Evolutionary conservation across 345 rosid genomes (phyloP), one percentile per base, ranked within the genome.

Genomic region (Acer campestre): DNA sequence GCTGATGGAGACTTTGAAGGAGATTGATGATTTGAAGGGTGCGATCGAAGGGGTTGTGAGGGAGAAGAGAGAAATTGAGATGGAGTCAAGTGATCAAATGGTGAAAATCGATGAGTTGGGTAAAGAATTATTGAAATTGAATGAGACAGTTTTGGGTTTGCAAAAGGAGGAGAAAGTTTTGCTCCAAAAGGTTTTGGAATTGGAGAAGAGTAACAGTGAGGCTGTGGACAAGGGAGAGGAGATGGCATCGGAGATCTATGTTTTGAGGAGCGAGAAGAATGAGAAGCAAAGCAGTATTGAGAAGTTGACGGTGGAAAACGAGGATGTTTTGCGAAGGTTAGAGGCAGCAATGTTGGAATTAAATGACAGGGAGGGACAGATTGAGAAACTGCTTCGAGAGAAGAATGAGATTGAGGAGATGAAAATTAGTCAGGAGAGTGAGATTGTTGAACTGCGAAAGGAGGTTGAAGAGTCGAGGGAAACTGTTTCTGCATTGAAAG

Each of bases 171-270:
- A 85, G 83, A 74, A 49, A 40, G 53, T 64, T 44, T 74, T 90
- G 88, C 65, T 51, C 18, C 76, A 7, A 22, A 75, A 80, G 72
- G 72, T 85, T 51, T 17, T 71, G 3, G 82, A 81, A 76, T 67
- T 93, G 89, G 92, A 90, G 82, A 91, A 84, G 82, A 78, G 79
- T 59, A 80, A 10, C 46, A 80, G 55, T 49, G 85, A 82, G 65
- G 86, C 84, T 10, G 16, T 49, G 38, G 88, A 85, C 65, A 91
- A 82, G 77, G 87, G 63, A 70, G 79, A 62, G 69, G 83, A 70
- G 49, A 77, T 83, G 89, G 59, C 13, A 17, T 75, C 61, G 76
- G 77, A 85, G 83, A 84, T 89, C 48, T 80, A 67, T 81, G 84
- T 63, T 2, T 74, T 93, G 79, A 18, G 25, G 68, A 69, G 78